A percentile compares a stretch with the other conserved stretches of the same genome.
Evolutionary conservation across 768 basidiomycete genomes (phyloP).

Genomic region (Russula abietina): DNA sequence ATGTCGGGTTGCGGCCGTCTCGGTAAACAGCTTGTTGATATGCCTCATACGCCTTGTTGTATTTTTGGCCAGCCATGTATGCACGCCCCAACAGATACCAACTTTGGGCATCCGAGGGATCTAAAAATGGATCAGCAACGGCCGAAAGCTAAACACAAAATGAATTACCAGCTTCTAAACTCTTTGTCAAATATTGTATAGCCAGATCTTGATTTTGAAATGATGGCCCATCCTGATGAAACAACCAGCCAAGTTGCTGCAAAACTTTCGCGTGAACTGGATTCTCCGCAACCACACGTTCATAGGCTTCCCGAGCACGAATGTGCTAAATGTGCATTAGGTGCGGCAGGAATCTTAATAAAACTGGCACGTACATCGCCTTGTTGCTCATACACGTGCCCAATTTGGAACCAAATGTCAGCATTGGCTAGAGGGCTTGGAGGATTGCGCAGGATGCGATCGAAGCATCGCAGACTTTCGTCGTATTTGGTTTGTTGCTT

Average conservation of each 20-base stretch:
- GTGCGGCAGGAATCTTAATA: slow-evolving; percentile 10
- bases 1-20: slow-evolving; percentile 97
- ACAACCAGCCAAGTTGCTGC: slow-evolving; percentile 96
- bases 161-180: slow-evolving; percentile 85
- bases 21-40: slow-evolving; percentile 99
- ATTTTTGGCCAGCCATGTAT: slow-evolving; percentile 97
- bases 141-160: slow-evolving; percentile 18
- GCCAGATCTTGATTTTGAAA: slow-evolving; percentile 97
- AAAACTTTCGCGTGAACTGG: slow-evolving; percentile 94
- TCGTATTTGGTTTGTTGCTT: slow-evolving; percentile 96
- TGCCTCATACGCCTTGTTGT: slow-evolving; percentile 99
- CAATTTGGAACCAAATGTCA: slow-evolving; percentile 99
- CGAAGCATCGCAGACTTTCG: slow-evolving; percentile 87
- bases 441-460: slow-evolving; percentile 92
- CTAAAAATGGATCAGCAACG: slow-evolving; percentile 37
- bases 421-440: slow-evolving; percentile 93
- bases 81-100: slow-evolving; percentile 99
- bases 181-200: slow-evolving; percentile 89
- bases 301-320: slow-evolving; percentile 91
- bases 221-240: slow-evolving; percentile 89
- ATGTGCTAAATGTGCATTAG: slow-evolving; percentile 52
- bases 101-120: slow-evolving; percentile 92
- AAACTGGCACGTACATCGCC: slow-evolving; percentile 64
- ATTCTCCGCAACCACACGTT: slow-evolving; percentile 89
- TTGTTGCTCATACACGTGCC: slow-evolving; percentile 96